These are phyloP conservation scores for Cenchrus americanus DNA, from an alignment of 176 grass and related monocot genomes.

Conservation along the genomic window DNA sequence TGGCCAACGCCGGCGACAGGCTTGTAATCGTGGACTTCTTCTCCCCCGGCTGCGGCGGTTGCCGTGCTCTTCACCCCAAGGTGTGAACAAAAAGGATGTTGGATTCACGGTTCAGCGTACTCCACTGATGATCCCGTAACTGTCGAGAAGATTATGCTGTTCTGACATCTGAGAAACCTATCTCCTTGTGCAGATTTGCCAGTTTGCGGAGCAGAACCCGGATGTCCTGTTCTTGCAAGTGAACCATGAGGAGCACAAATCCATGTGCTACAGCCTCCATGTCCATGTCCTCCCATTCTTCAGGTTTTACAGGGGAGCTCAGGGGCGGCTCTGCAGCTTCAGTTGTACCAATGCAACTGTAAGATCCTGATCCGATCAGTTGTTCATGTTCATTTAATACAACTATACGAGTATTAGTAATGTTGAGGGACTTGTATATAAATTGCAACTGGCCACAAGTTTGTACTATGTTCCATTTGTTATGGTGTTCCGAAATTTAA, in stretches of 20 bases:
- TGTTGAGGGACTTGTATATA: background rate
- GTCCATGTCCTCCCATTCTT: slow-evolving; percentile 98
- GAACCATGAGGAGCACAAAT: slow-evolving; percentile 91
- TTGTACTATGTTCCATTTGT: background rate
- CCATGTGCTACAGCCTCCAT: slow-evolving; percentile 91
- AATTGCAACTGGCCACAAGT: too few relatives aligned
- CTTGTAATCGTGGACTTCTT: slow-evolving; percentile 93
- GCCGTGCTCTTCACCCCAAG: slow-evolving; percentile 93
- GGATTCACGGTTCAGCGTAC: background rate
- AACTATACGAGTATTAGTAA: background rate
- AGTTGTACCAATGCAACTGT: slow-evolving; percentile 97
- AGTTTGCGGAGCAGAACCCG: slow-evolving; percentile 77
- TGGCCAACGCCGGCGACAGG: slow-evolving; percentile 68
- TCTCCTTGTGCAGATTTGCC: slow-evolving; percentile 67
- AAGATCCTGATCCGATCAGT: slow-evolving; percentile 27
- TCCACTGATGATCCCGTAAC: background rate
- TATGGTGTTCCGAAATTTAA: background rate
- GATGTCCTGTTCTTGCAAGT: slow-evolving; percentile 84
- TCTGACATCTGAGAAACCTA: slow-evolving; percentile 23
- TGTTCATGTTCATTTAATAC: background rate
- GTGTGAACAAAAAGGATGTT: slow-evolving; percentile 27
- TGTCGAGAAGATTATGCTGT: background rate
- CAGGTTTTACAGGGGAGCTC: slow-evolving; percentile 87
- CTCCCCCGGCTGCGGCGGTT: slow-evolving; percentile 89
- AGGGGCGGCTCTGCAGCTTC: slow-evolving; percentile 88